Conservation (phyloP, 257 asterid species). For the Petunia axillaris region DNA sequence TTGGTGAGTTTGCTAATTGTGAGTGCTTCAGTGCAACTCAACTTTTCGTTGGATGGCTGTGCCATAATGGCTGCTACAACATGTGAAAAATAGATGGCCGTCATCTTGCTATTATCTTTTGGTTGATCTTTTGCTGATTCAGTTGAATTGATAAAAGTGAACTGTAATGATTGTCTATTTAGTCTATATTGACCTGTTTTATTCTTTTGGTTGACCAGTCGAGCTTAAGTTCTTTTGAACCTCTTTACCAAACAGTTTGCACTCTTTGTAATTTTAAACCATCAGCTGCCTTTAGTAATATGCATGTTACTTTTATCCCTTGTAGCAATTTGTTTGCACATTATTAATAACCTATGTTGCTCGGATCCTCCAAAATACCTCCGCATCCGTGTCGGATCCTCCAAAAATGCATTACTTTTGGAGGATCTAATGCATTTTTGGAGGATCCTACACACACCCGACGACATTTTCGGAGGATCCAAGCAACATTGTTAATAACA, state of each 20-base stretch:
- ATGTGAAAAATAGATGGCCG: neutral
- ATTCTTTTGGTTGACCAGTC: constrained; percentile 7
- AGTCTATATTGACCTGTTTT: neutral
- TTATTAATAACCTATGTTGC: neutral
- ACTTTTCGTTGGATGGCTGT: neutral
- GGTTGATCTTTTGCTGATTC: constrained; percentile 8
- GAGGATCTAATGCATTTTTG: too few species aligned
- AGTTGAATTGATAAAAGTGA: neutral
- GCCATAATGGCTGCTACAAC: neutral
- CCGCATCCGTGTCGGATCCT: too few species aligned
- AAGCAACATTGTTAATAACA: neutral
- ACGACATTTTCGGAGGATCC: too few species aligned
- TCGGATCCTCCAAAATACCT: too few species aligned
- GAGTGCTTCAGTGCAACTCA: constrained; percentile 1
- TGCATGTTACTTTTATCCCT: neutral
- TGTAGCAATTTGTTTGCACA: neutral
- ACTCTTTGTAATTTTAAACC: neutral
- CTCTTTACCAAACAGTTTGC: neutral
- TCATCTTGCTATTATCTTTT: neutral
- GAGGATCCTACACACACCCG: too few species aligned
- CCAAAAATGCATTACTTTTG: too few species aligned
- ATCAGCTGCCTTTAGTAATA: neutral
- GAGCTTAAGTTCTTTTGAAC: neutral
- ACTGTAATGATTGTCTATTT: neutral
- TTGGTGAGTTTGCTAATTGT: neutral